These are phyloP conservation scores for Lactarius hatsudake DNA, from an alignment of 768 basidiomycete species.

Conservation along the genomic window DNA sequence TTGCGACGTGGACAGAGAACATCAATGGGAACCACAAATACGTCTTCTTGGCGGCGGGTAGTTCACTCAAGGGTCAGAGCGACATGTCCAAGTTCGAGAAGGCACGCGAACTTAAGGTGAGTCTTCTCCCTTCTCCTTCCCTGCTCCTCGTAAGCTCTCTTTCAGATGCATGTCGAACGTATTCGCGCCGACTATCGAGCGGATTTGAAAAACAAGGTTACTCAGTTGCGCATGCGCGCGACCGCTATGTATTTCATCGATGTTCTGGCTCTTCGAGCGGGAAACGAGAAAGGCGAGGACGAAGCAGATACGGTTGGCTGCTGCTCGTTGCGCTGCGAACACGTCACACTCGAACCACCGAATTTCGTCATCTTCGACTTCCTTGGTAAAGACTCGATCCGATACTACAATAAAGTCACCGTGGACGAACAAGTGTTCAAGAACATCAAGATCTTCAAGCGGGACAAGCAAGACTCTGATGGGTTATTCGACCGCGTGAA, in stretches of 20 bases:
- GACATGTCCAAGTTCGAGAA: conserved; percentile 99
- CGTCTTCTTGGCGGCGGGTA: conserved; percentile 96
- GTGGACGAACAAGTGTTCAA: conserved; percentile 95
- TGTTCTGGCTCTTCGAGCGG: conserved; percentile 92
- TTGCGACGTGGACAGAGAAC: conserved; percentile 99
- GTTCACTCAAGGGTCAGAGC: conserved; percentile 96
- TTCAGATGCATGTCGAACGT: conserved; percentile 82
- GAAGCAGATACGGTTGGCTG: conserved; percentile 99
- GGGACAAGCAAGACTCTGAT: conserved; percentile 84
- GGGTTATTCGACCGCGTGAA: conserved; percentile 93
- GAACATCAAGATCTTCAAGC: conserved; percentile 96
- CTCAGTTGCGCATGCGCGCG: conserved; percentile 95
- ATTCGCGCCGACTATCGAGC: conserved; percentile 86
- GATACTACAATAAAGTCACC: conserved; percentile 89
- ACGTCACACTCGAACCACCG: conserved; percentile 88
- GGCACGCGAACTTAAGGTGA: conserved; percentile 91
- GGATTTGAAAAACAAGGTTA: conserved; percentile 86
- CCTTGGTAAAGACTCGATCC: conserved; percentile 98
- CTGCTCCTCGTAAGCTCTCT: conserved; percentile 10
- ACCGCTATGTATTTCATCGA: conserved; percentile 99
- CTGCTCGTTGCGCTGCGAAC: conserved; percentile 95
- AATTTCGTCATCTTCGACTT: conserved; percentile 94
- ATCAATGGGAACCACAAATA: conserved; percentile 95
- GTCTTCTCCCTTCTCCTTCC: background rate
- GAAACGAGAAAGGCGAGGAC: conserved; percentile 99